Conservation (phyloP, 345 rosid genomes). For the Eucalyptus regnans region DNA sequence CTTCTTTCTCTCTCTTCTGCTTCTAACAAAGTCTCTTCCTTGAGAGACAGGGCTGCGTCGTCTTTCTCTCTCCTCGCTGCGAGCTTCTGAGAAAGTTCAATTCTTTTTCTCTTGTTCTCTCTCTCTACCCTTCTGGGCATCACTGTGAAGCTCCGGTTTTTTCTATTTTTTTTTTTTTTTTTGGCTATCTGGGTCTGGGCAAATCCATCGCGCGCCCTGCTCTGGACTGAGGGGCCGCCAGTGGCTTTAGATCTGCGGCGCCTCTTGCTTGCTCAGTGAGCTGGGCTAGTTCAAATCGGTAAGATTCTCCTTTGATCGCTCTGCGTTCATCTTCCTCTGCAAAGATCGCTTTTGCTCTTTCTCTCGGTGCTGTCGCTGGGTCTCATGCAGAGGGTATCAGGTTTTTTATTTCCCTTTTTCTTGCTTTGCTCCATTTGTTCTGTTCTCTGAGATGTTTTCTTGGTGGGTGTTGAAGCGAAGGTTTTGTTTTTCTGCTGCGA, state of each 20-base stretch:
- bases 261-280: not conserved
- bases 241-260: slow-evolving; percentile 25
- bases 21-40: not conserved
- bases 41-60: not conserved
- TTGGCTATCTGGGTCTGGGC: not conserved
- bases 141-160: not conserved
- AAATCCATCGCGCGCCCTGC: not conserved
- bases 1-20: not conserved
- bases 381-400: not conserved
- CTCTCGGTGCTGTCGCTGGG: not conserved
- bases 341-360: not conserved
- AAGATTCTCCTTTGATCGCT: slow-evolving; percentile 18
- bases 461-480: not conserved
- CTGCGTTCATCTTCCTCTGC: not conserved
- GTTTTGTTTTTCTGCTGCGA: not conserved
- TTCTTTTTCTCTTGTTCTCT: not conserved
- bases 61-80: not conserved
- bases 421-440: not conserved
- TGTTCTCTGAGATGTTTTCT: not conserved
- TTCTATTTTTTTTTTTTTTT: not conserved
- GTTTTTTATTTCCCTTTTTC: not conserved
- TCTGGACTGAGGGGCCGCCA: not conserved
- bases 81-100: not conserved
- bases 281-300: slow-evolving; percentile 9
- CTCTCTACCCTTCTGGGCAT: not conserved